Conservation (phyloP, 768 basidiomycete species). For the Postia placenta region DNA sequence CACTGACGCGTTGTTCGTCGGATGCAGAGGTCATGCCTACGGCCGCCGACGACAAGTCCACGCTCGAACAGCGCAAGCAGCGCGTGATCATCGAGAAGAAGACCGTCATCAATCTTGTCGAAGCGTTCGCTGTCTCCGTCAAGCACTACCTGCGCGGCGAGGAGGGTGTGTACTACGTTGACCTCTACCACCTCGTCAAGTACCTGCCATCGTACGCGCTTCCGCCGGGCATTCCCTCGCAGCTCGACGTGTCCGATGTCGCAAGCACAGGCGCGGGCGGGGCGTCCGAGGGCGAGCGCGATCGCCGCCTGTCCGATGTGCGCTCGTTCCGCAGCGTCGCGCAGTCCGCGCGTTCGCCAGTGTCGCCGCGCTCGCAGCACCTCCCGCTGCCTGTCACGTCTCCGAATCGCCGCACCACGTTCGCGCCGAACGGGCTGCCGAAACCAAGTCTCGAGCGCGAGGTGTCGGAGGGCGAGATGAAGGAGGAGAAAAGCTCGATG, state of each 20-base stretch:
- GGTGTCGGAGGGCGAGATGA: neutral
- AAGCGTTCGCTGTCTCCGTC: slow-evolving; percentile 58
- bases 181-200: slow-evolving; percentile 65
- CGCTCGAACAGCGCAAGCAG: slow-evolving; percentile 33
- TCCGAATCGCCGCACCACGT: slow-evolving; percentile 6
- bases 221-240: slow-evolving; percentile 42
- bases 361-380: neutral
- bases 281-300: slow-evolving; percentile 1
- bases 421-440: slow-evolving; percentile 7
- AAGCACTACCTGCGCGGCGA: slow-evolving; percentile 67
- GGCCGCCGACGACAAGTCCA: slow-evolving; percentile 10
- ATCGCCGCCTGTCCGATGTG: slow-evolving; percentile 3
- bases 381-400: slow-evolving; percentile 14
- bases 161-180: slow-evolving; percentile 33
- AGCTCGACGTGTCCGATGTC: slow-evolving; percentile 22
- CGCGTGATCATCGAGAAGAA: slow-evolving; percentile 61
- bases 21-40: slow-evolving; percentile 23
- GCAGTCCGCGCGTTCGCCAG: slow-evolving; percentile 1
- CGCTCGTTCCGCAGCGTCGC: slow-evolving; percentile 8
- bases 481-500: slow-evolving; percentile 15
- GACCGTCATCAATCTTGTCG: slow-evolving; percentile 59
- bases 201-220: slow-evolving; percentile 63
- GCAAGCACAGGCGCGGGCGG: neutral
- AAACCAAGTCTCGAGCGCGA: slow-evolving; percentile 7
- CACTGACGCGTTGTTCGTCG: too few species aligned